Conservation (phyloP, 2,329 filamentous ascomycete species). For the Fusarium sororula region DNA sequence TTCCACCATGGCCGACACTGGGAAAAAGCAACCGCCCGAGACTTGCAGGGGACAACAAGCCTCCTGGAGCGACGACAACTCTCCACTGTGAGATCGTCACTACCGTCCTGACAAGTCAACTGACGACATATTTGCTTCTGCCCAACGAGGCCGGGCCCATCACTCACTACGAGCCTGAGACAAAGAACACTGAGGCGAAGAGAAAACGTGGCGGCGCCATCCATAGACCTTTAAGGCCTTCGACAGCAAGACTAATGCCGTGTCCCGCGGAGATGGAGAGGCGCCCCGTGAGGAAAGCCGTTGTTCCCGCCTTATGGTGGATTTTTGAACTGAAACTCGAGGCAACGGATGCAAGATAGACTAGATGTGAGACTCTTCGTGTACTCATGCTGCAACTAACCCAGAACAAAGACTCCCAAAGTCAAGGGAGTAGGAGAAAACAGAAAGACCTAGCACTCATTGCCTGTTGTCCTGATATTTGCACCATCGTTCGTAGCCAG, state of each 20-base stretch:
- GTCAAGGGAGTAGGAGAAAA: background rate
- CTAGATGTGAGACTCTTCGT: background rate
- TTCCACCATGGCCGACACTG: background rate
- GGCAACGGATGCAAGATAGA: background rate
- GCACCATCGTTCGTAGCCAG: background rate
- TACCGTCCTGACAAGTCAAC: background rate
- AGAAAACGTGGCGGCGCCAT: slow-evolving; percentile 24
- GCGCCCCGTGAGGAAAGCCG: background rate
- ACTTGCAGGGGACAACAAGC: background rate
- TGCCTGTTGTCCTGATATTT: background rate
- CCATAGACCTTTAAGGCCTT: background rate
- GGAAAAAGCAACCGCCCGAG: slow-evolving; percentile 2
- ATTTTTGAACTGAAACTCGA: slow-evolving; percentile 7
- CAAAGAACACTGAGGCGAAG: background rate
- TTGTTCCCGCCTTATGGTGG: background rate
- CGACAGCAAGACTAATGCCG: slow-evolving; percentile 14
- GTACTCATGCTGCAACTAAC: background rate
- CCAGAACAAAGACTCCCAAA: background rate
- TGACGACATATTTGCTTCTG: slow-evolving; percentile 9
- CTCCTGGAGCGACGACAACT: background rate
- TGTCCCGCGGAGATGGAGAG: background rate
- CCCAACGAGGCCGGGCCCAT: background rate
- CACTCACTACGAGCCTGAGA: background rate
- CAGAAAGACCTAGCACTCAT: background rate
- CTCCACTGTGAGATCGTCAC: background rate